Evolutionary conservation across 768 basidiomycete genomes (phyloP).

Genomic region (Tylopilus intermedius): DNA sequence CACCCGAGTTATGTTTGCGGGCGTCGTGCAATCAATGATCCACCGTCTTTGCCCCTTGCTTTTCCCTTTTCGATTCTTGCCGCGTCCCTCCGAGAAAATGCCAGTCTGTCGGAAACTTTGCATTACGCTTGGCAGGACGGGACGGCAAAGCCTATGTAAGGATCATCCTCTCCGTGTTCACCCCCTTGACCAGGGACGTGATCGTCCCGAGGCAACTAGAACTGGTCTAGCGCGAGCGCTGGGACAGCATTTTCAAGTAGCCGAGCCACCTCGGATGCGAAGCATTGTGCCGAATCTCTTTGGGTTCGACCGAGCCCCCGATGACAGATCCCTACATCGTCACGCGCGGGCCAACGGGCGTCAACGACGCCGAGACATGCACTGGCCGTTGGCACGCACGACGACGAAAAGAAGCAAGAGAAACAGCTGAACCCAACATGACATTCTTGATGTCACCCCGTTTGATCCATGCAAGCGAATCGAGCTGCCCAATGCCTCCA

Average conservation of each 20-base stretch:
- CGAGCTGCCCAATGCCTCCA: not conserved
- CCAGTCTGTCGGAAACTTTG: constrained; percentile 15
- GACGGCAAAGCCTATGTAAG: not conserved
- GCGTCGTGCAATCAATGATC: not conserved
- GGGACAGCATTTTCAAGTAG: not conserved
- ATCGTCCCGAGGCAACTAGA: constrained; percentile 9
- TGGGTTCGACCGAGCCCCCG: too few relatives aligned
- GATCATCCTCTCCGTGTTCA: constrained; percentile 1
- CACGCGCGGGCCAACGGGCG: too few relatives aligned
- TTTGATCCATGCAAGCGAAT: not conserved
- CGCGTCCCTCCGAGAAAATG: not conserved
- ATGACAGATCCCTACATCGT: too few relatives aligned
- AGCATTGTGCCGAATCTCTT: too few relatives aligned
- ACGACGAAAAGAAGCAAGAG: too few relatives aligned
- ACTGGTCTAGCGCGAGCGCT: not conserved
- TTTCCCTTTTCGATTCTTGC: not conserved
- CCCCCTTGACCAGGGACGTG: constrained; percentile 1
- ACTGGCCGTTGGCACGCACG: too few relatives aligned
- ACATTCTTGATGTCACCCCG: not conserved
- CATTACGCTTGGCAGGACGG: not conserved
- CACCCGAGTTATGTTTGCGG: not conserved
- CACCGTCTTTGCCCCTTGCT: not conserved
- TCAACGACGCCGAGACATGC: too few relatives aligned
- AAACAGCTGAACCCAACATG: not conserved
- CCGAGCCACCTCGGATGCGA: not conserved